A percentile compares a stretch with the other conserved stretches of the same genome.
These are phyloP conservation scores for Cronartium quercuum DNA, from an alignment of 1,284 basidiomycete species.

Conservation along the genomic window DNA sequence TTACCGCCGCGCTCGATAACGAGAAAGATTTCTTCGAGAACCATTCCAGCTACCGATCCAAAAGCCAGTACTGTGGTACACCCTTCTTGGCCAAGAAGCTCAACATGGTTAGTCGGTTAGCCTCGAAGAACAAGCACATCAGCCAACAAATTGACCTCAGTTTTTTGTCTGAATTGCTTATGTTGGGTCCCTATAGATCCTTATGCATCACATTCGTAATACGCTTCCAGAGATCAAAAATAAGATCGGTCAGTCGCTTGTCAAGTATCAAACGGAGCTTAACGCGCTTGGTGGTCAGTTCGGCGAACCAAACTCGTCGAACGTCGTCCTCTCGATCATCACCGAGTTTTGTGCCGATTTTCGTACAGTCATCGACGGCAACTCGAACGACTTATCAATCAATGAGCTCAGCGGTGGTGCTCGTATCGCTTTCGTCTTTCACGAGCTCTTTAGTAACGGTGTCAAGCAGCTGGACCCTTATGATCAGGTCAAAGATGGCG, in stretches of 20 bases:
- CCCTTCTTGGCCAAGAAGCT: slow-evolving; percentile 95
- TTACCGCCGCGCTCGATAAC: slow-evolving; percentile 73
- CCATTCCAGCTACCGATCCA: slow-evolving; percentile 83
- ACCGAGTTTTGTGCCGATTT: slow-evolving; percentile 97
- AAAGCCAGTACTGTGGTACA: slow-evolving; percentile 92
- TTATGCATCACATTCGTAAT: slow-evolving; percentile 95
- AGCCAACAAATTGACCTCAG: background rate
- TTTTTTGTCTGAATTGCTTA: background rate
- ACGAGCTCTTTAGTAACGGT: slow-evolving; percentile 94
- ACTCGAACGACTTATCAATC: slow-evolving; percentile 84
- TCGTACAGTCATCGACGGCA: slow-evolving; percentile 91
- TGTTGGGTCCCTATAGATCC: slow-evolving; percentile 58
- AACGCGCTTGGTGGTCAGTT: slow-evolving; percentile 74
- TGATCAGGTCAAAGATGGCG: slow-evolving; percentile 95
- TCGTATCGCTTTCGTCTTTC: slow-evolving; percentile 95
- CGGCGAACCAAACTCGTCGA: slow-evolving; percentile 75
- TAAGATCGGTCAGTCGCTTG: slow-evolving; percentile 76
- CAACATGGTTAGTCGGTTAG: slow-evolving; percentile 64
- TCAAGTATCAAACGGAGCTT: slow-evolving; percentile 80
- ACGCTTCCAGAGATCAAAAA: slow-evolving; percentile 96
- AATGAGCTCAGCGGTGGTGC: slow-evolving; percentile 96
- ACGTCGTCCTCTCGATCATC: slow-evolving; percentile 87
- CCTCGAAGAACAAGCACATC: too few relatives aligned
- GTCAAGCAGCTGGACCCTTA: slow-evolving; percentile 94
- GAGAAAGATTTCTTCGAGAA: slow-evolving; percentile 91